Conservation (phyloP, 257 asterid genomes). For the Cruciata laevipes region DNA sequence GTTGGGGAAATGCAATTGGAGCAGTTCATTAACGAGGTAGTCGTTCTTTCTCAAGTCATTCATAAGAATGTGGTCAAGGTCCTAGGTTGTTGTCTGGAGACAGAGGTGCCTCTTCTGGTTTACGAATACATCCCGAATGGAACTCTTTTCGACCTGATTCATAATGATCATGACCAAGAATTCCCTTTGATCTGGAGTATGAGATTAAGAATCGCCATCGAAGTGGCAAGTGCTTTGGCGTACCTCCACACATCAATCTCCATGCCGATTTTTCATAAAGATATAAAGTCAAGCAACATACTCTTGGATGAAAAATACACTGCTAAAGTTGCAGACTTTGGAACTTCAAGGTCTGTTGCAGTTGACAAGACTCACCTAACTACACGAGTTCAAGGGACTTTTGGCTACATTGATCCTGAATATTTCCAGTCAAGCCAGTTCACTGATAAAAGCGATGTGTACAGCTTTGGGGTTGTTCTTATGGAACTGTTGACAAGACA, state of each 20-base stretch:
- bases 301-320: conserved; percentile 8
- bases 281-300: conserved; percentile 11
- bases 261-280: conserved; percentile 13
- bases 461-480: conserved; percentile 17
- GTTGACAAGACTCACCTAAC: conserved; percentile 11
- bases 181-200: conserved; percentile 7
- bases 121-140: conserved; percentile 10
- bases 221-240: conserved; percentile 11
- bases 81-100: conserved; percentile 13
- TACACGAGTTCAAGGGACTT: conserved; percentile 9
- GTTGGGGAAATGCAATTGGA: conserved; percentile 9
- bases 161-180: conserved; percentile 2
- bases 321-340: conserved; percentile 16
- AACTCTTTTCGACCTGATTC: conserved; percentile 10
- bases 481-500: conserved; percentile 11
- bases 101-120: conserved; percentile 13
- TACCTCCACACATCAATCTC: conserved; percentile 9
- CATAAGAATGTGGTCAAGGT: conserved; percentile 15
- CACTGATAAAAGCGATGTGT: conserved; percentile 13
- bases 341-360: conserved; percentile 13
- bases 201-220: conserved; percentile 1
- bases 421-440: conserved; percentile 16
- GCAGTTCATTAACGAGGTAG: conserved; percentile 13
- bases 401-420: conserved; percentile 15
- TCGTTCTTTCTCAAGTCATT: conserved; percentile 15